phyloP scores from a whole-genome alignment of 1,139 yeast species.

The Zygosaccharomyces sapae region DNA sequence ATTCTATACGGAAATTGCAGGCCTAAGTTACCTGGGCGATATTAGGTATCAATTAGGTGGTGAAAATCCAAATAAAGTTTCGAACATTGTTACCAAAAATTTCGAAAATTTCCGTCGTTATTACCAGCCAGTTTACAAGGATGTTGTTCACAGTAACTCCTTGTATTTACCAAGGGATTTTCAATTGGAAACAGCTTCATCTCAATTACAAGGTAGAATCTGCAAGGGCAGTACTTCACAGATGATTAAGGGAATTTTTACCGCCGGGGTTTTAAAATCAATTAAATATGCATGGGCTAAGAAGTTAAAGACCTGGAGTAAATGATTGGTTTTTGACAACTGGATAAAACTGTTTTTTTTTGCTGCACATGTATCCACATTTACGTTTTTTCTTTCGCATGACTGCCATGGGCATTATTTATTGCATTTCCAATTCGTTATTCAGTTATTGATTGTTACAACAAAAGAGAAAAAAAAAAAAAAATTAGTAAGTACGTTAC shows the following conservation, averaged over 20 bases:
- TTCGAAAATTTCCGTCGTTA: conserved; percentile 60
- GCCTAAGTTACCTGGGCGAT: conserved; percentile 85
- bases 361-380: background rate
- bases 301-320: conserved; percentile 33
- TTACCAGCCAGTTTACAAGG: conserved; percentile 62
- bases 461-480: background rate
- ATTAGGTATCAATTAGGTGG: conserved; percentile 83
- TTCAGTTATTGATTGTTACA: background rate
- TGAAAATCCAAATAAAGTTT: conserved; percentile 85
- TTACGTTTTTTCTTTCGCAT: background rate
- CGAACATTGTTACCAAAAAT: conserved; percentile 80
- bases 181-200: conserved; percentile 36
- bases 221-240: conserved; percentile 68
- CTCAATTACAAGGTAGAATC: conserved; percentile 56
- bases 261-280: conserved; percentile 79
- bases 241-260: conserved; percentile 73
- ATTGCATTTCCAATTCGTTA: background rate
- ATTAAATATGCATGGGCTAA: conserved; percentile 77
- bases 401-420: conserved; percentile 1
- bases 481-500: background rate
- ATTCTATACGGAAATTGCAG: conserved; percentile 72
- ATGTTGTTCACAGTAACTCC: conserved; percentile 38
- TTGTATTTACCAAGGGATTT: conserved; percentile 39
- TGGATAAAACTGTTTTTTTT: background rate
- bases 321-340: background rate